Evolutionary conservation across 306 rosid genomes (phyloP).

Genomic region (Corylus avellana): DNA sequence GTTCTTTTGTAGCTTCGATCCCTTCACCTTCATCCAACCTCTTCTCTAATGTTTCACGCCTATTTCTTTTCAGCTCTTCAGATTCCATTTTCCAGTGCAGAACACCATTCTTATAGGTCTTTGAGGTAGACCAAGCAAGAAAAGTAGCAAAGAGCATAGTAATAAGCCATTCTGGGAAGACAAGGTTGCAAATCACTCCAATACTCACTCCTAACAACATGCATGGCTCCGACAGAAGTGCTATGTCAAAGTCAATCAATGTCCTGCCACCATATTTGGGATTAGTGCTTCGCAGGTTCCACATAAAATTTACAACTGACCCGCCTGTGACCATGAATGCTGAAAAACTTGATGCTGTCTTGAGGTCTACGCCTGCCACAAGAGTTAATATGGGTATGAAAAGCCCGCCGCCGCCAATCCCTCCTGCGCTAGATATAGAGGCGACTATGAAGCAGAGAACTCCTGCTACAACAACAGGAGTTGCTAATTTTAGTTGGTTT

Average conservation of each 20-base stretch:
- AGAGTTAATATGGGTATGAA: constrained; percentile 71
- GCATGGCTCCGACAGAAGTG: constrained; percentile 74
- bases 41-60: constrained; percentile 38
- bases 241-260: constrained; percentile 69
- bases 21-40: constrained; percentile 34
- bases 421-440: constrained; percentile 82
- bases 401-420: constrained; percentile 87
- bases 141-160: constrained; percentile 69
- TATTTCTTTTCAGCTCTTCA: constrained; percentile 41
- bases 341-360: constrained; percentile 75
- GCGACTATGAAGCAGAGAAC: constrained; percentile 63
- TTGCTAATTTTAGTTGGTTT: constrained; percentile 34
- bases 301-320: constrained; percentile 66
- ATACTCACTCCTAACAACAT: constrained; percentile 83
- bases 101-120: constrained; percentile 63
- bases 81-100: constrained; percentile 63
- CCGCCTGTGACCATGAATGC: constrained; percentile 97
- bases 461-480: constrained; percentile 44
- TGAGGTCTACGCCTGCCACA: constrained; percentile 70
- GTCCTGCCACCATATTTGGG: constrained; percentile 49
- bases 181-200: constrained; percentile 82
- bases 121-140: constrained; percentile 83
- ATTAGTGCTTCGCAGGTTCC: constrained; percentile 42
- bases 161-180: constrained; percentile 82
- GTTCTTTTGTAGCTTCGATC: constrained; percentile 33